A percentile compares a stretch with the other conserved stretches of the same genome.
phyloP scores from a whole-genome alignment of 2,329 filamentous ascomycete genomes.

The Camptophora hylomeconis region DNA sequence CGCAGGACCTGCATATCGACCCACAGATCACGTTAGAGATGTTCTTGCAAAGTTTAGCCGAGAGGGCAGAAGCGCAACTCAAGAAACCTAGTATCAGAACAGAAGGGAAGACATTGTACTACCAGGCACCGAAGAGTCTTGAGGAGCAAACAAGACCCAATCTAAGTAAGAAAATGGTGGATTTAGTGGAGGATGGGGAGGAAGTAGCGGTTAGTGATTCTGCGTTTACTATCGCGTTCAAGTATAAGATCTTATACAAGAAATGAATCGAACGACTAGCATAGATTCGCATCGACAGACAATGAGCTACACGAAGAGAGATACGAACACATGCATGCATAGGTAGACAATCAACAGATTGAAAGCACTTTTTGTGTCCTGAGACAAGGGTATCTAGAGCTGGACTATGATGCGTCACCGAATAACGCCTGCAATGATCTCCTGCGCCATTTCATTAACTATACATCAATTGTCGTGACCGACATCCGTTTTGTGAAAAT shows the following conservation, averaged over 20 bases:
- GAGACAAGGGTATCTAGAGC: conserved; percentile 11
- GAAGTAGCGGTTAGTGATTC: conserved; percentile 88
- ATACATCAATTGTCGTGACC: conserved; percentile 20
- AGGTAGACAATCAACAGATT: no score
- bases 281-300: no score
- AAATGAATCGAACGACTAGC: no score
- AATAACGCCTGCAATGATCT: conserved; percentile 8
- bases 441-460: conserved; percentile 10
- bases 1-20: conserved; percentile 62
- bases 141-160: conserved; percentile 78
- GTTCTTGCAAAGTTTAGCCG: conserved; percentile 71
- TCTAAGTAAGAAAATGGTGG: conserved; percentile 60
- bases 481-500: conserved; percentile 13
- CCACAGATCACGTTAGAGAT: conserved; percentile 63
- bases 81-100: conserved; percentile 82
- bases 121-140: conserved; percentile 67
- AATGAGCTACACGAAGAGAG: no score
- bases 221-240: conserved; percentile 65
- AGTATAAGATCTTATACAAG: conserved; percentile 43
- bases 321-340: no score
- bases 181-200: conserved; percentile 68
- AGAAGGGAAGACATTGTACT: conserved; percentile 76
- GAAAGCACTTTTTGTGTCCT: conserved; percentile 7
- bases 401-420: conserved; percentile 1
- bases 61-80: conserved; percentile 76